phyloP scores from a whole-genome alignment of 306 rosid species.

The Trichosanthes cucumerina region DNA sequence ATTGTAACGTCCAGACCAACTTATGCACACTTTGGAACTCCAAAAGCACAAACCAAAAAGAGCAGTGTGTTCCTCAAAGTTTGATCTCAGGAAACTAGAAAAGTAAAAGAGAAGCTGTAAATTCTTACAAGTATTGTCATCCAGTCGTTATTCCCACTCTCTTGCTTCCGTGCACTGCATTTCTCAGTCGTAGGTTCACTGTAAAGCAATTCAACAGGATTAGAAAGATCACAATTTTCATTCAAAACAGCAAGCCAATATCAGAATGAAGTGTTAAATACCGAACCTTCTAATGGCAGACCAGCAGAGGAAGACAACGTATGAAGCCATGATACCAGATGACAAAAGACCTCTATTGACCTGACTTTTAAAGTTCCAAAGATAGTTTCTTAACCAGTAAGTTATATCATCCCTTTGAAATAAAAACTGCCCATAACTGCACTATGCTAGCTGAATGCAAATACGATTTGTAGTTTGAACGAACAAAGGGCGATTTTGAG shows the following conservation, averaged over 20 bases:
- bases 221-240: neutral
- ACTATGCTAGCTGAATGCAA: neutral
- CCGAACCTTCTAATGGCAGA: conserved; percentile 70
- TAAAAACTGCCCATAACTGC: neutral
- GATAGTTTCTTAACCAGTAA: neutral
- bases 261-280: neutral
- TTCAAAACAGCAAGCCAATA: neutral
- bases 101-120: neutral
- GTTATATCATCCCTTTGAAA: neutral
- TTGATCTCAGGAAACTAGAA: neutral
- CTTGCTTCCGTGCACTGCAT: conserved; percentile 37
- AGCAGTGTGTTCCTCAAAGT: neutral
- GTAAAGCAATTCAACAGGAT: conserved; percentile 22
- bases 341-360: conserved; percentile 78
- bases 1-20: neutral
- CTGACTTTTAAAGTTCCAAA: conserved; percentile 31
- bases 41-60: neutral
- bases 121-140: conserved; percentile 55
- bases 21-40: neutral
- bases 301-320: conserved; percentile 80
- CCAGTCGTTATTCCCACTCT: conserved; percentile 38
- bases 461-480: neutral
- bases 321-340: conserved; percentile 87
- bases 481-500: neutral
- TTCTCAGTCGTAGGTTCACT: conserved; percentile 60